Base-by-base conservation (phyloP, 2,329 filamentous ascomycete species). In the Incumbomyces lentus region DNA sequence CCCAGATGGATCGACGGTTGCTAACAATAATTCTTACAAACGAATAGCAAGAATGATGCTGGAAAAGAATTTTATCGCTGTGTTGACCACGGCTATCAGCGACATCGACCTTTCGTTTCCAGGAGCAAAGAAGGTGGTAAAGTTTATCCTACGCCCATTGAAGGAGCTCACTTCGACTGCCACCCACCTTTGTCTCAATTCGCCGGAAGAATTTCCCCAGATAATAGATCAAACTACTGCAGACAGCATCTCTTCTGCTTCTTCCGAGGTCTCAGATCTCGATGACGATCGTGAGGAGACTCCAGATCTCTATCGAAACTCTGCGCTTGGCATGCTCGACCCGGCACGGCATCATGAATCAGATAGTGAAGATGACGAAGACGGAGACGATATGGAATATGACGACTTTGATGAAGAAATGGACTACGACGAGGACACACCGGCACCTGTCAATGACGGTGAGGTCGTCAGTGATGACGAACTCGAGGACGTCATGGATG, bases 51-150 rank as follows among this genome's bases (percentile, higher is more conserved):
- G 88, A 55, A 80, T 95, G 50, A 98, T 98, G 92, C 96, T 94
- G 58, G 92, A 98, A 67, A 98, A 96, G 69, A 88, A 93, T 47
- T 95, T 92, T 62, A 82, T 96, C 51, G 78, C 85, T 18, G 84
- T 90, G 40, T 69, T 98, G 49, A 96, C 92, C 1, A 79, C 82
- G 11, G 94, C 93, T 1, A 89, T 98, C 57, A 87, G 92, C 14
- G 93, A 98, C 58, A 84, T 98, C 49, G 92, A 95, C 62, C 77
- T 98, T 51, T 94, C 93, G 56, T 95, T 93, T 64, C 89, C 90
- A 0, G 84, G 86, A 19, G 86, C 93, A 13, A 95, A 94, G 69
- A 81, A 89, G 39, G 89, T 89, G 12, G 87, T 98, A 59, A 98
- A 96, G 68, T 93, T 95, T 64, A 95, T 98, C 44, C 73, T 98